These are phyloP conservation scores for Colletotrichum coccodes DNA, from an alignment of 2,329 filamentous ascomycete species.

Conservation along the genomic window DNA sequence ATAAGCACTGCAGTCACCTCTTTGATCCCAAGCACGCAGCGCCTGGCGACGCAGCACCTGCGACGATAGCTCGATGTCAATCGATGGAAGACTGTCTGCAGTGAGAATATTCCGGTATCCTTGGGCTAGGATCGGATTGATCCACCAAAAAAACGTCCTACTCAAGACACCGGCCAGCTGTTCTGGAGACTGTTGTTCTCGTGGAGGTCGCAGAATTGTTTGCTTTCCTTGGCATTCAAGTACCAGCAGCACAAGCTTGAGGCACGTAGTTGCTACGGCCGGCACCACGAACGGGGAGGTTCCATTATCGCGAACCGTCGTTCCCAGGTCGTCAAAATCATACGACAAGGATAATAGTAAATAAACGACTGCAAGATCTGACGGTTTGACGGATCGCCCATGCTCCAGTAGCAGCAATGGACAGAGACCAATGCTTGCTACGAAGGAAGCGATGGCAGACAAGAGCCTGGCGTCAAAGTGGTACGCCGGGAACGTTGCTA, in stretches of 20 bases:
- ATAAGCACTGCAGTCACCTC: constrained; percentile 9
- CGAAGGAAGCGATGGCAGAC: not conserved
- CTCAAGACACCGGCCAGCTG: not conserved
- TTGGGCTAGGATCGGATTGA: constrained; percentile 1
- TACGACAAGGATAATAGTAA: not conserved
- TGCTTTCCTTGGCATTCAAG: constrained; percentile 1
- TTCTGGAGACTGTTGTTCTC: not conserved
- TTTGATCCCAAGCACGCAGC: constrained; percentile 10
- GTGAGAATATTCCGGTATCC: constrained; percentile 1
- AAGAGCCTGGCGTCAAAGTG: not conserved
- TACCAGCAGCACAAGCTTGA: not conserved
- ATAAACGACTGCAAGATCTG: constrained; percentile 3
- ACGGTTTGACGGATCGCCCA: constrained; percentile 6
- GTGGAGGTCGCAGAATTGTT: not conserved
- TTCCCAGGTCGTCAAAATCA: not conserved
- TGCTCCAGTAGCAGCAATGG: constrained; percentile 5
- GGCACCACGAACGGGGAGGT: not conserved
- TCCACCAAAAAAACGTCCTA: constrained; percentile 18
- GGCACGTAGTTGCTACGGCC: not conserved
- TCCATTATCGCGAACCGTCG: not conserved
- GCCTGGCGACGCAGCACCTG: not conserved
- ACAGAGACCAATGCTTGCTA: not conserved
- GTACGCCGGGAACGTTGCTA: too few relatives aligned
- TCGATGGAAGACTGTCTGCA: not conserved
- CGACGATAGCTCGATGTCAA: not conserved